phyloP scores from a whole-genome alignment of 495 filamentous ascomycete genomes.

The Penicillium daleae region DNA sequence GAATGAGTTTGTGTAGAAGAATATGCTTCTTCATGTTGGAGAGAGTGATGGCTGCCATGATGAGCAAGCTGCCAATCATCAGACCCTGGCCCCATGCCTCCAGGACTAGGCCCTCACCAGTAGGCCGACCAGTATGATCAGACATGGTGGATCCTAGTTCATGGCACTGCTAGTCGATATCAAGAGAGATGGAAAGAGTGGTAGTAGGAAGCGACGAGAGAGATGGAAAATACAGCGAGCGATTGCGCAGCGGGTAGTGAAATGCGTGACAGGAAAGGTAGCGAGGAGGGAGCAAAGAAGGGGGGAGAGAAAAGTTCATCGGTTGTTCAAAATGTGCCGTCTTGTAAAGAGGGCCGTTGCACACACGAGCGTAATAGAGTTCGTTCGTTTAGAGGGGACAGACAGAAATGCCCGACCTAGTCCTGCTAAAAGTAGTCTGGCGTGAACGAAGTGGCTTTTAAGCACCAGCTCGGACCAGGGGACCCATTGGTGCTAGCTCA shows the following conservation, averaged over 20 bases:
- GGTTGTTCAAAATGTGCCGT: constrained; percentile 16
- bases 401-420: neutral
- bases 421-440: constrained; percentile 1
- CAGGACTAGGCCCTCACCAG: constrained; percentile 43
- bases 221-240: neutral
- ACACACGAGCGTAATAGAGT: constrained; percentile 12
- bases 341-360: neutral
- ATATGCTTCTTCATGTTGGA: constrained; percentile 48
- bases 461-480: neutral
- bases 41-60: constrained; percentile 49
- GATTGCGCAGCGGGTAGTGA: neutral
- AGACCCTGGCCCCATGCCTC: constrained; percentile 55
- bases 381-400: neutral
- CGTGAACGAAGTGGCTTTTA: constrained; percentile 5
- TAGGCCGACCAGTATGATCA: constrained; percentile 29
- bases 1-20: constrained; percentile 51
- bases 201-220: neutral
- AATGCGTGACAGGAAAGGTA: neutral
- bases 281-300: neutral
- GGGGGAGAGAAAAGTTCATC: constrained; percentile 3
- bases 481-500: neutral
- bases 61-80: constrained; percentile 51
- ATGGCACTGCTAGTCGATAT: neutral
- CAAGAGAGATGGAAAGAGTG: neutral
- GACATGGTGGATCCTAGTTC: constrained; percentile 21